Conservation (phyloP, 176 grass and related monocot genomes). For the Themeda triandra region DNA sequence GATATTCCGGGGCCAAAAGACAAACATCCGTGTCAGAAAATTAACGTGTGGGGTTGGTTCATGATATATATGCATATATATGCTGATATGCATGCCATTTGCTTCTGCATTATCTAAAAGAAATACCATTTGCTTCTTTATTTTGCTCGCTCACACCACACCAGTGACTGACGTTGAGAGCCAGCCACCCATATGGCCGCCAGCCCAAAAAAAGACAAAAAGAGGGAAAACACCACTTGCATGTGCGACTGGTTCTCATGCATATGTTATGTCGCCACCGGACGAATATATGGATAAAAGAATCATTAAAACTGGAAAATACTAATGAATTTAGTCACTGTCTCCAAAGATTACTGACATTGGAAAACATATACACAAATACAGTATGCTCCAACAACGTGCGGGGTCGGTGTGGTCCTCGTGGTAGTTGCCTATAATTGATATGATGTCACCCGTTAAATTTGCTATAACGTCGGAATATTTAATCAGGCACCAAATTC, state of each 20-base stretch:
- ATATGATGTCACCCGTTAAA: no score
- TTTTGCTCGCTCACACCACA: slow-evolving; percentile 33
- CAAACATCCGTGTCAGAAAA: slow-evolving; percentile 3
- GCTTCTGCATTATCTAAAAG: no score
- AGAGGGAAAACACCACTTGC: neutral
- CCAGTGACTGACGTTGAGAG: slow-evolving; percentile 14
- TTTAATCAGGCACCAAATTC: no score
- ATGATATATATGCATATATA: neutral
- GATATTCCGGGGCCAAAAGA: neutral
- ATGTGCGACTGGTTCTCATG: slow-evolving; percentile 16
- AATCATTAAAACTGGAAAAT: neutral
- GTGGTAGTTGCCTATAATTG: no score
- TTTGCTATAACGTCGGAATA: no score
- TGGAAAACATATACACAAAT: neutral
- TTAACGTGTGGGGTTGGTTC: slow-evolving; percentile 32
- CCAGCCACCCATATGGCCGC: neutral
- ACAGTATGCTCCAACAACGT: neutral
- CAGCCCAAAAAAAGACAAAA: neutral
- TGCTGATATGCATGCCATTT: neutral
- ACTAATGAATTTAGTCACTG: no score
- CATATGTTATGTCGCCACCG: slow-evolving; percentile 17
- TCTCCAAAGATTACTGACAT: neutral
- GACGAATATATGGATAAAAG: neutral
- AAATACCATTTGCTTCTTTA: no score
- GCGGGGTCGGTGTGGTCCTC: neutral